Evolutionary conservation across 176 grass and related monocot genomes (phyloP).

Genomic region (Carex pumila): DNA sequence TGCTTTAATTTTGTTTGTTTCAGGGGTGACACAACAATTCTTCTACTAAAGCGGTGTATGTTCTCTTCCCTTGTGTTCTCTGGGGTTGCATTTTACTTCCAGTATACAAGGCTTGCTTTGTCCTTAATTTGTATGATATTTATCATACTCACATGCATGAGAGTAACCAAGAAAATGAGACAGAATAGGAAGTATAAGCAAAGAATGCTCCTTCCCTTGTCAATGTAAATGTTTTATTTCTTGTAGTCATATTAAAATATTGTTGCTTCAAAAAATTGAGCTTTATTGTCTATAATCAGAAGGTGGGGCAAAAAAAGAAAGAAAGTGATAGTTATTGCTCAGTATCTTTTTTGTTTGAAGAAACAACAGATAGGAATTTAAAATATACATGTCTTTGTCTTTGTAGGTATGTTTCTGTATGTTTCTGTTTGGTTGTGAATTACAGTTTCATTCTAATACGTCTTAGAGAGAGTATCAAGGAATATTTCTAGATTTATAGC

Average conservation of each 20-base stretch:
- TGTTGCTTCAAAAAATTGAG: not conserved
- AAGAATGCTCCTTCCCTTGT: slow-evolving; percentile 42
- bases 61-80: slow-evolving; percentile 30
- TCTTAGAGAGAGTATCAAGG: not conserved
- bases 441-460: not conserved
- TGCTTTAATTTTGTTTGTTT: slow-evolving; percentile 12
- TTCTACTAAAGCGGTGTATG: slow-evolving; percentile 19
- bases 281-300: not conserved
- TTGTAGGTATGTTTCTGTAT: not conserved
- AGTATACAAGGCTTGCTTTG: slow-evolving; percentile 28
- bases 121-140: slow-evolving; percentile 25
- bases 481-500: not conserved
- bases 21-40: slow-evolving; percentile 31
- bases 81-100: slow-evolving; percentile 33
- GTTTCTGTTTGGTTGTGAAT: not conserved
- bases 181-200: slow-evolving; percentile 31
- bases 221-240: slow-evolving; percentile 28
- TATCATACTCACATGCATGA: slow-evolving; percentile 31
- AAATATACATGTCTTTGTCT: not conserved
- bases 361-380: not conserved
- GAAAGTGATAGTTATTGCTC: not conserved
- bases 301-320: not conserved
- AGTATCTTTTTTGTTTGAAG: not conserved
- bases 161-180: slow-evolving; percentile 34
- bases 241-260: not conserved